phyloP scores from a whole-genome alignment of 306 rosid genomes.

The Cucumis melo region DNA sequence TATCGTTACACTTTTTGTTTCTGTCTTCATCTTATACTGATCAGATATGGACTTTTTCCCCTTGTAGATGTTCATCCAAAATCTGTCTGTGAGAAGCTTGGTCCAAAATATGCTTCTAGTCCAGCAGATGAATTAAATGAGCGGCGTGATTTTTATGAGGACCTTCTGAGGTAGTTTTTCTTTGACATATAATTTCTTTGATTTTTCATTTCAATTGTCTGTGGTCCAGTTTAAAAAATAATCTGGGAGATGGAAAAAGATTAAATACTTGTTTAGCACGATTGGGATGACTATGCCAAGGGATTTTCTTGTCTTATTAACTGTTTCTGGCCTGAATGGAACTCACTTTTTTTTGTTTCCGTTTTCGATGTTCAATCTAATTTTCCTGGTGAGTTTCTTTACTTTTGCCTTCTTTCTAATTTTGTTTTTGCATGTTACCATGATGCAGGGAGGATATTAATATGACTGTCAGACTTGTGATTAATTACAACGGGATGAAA shows the following conservation, averaged over 20 bases:
- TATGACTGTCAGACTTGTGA: constrained; percentile 32
- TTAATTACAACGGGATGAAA: constrained; percentile 10
- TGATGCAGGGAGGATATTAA: constrained; percentile 61
- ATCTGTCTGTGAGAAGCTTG: constrained; percentile 77
- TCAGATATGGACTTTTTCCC: constrained; percentile 1
- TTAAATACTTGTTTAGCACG: not conserved
- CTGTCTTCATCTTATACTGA: not conserved
- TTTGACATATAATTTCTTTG: not conserved
- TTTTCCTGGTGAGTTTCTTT: constrained; percentile 14
- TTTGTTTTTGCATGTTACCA: not conserved
- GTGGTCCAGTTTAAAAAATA: not conserved
- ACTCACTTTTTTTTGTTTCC: constrained; percentile 1
- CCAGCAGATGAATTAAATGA: constrained; percentile 50
- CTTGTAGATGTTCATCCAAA: constrained; percentile 64
- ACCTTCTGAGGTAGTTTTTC: constrained; percentile 72
- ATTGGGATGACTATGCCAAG: not conserved
- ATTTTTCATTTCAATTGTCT: not conserved
- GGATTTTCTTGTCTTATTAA: not conserved
- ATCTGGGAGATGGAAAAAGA: not conserved
- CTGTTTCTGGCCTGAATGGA: constrained; percentile 7
- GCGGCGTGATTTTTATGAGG: constrained; percentile 50
- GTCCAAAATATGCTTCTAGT: constrained; percentile 69
- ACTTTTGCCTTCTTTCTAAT: not conserved
- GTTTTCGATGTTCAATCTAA: constrained; percentile 3
- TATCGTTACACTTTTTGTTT: constrained; percentile 1